Base-by-base conservation (phyloP, 345 rosid genomes). In the Cardamine resedifolia region DNA sequence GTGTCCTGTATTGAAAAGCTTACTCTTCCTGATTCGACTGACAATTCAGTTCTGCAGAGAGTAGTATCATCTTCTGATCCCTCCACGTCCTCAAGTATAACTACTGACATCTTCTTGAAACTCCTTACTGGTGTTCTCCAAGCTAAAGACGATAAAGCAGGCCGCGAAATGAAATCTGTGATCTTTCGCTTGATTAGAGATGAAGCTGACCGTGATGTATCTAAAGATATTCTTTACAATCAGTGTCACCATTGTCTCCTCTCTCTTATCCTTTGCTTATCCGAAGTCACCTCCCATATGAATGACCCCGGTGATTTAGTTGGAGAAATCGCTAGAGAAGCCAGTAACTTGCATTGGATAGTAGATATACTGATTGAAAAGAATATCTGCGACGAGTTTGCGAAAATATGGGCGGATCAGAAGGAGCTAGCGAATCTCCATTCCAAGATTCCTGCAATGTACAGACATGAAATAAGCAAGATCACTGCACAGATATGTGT, bases 331-430 rank as follows among this genome's bases (percentile, higher is more conserved):
- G 79, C 86, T 58, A 81, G 86, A 66, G 96, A 87, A 76, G 96
- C 91, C 6, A 81, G 85, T 72, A 91, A 87, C 63, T 47, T 91
- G 87, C 85, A 81, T 53, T 91, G 97, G 92, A 74, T 87, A 14
- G 92, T 85, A 4, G 96, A 83, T 47, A 87, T 91, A 66, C 80
- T 85, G n/a, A 83, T 87, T 18, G 80, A 82, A 28, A 80, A 76
- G 57, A 83, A 80, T 59, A 58, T 84, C 20, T 80, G 84, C 1
- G 88, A 87, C n/a, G 91, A 85, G 10, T 89, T 89, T 47, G 88
- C 85, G 66, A 86, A 83, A 60, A 34, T 86, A 55, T 85, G 96
- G 96, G 90, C 89, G 11, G 96, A 89, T 71, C 93, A 89, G 79
- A 86, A 78, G 82, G 90, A 86, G 38, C 88, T 88, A 56, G 87